A percentile compares a stretch with the other conserved stretches of the same genome.
Conservation (phyloP, 2,329 filamentous ascomycete species). For the Trichoderma semiorbis region DNA sequence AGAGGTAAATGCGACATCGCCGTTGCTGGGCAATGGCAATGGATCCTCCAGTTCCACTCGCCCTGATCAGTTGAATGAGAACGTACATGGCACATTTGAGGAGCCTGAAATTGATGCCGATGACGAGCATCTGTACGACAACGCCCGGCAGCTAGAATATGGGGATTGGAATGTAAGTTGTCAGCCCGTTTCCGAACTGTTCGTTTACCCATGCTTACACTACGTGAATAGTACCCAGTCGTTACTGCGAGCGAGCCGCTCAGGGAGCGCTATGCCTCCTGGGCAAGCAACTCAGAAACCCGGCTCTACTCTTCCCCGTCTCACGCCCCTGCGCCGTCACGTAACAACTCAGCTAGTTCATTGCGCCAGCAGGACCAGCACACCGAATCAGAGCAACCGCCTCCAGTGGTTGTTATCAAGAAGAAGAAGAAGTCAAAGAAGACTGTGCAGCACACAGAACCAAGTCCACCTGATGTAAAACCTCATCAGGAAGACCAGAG, state of each 20-base stretch:
- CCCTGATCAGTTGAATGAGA: slow-evolving; percentile 36
- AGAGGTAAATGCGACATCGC: slow-evolving; percentile 55
- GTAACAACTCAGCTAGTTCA: slow-evolving; percentile 29
- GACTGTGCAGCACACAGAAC: slow-evolving; percentile 33
- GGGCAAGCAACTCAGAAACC: slow-evolving; percentile 17
- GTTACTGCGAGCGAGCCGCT: slow-evolving; percentile 76
- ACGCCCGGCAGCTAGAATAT: slow-evolving; percentile 70
- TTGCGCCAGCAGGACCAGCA: slow-evolving; percentile 27
- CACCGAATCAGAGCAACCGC: slow-evolving; percentile 22
- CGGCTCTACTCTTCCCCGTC: background rate
- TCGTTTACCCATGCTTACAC: background rate
- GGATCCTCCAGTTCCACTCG: slow-evolving; percentile 43
- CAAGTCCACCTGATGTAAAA: slow-evolving; percentile 29
- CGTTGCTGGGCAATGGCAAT: slow-evolving; percentile 49
- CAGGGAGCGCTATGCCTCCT: slow-evolving; percentile 56
- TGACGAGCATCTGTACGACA: slow-evolving; percentile 68
- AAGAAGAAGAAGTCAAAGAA: slow-evolving; percentile 39
- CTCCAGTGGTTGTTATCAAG: slow-evolving; percentile 37
- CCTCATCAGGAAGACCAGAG: slow-evolving; percentile 25
- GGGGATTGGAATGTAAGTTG: slow-evolving; percentile 88
- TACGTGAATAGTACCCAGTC: slow-evolving; percentile 71
- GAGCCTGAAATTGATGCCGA: slow-evolving; percentile 60
- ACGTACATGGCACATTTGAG: slow-evolving; percentile 45
- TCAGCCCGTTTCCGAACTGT: slow-evolving; percentile 19
- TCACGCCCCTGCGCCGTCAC: slow-evolving; percentile 13